Base-by-base conservation (phyloP, 352 stramenopile genomes). In the Phytophthora podocarpi region DNA sequence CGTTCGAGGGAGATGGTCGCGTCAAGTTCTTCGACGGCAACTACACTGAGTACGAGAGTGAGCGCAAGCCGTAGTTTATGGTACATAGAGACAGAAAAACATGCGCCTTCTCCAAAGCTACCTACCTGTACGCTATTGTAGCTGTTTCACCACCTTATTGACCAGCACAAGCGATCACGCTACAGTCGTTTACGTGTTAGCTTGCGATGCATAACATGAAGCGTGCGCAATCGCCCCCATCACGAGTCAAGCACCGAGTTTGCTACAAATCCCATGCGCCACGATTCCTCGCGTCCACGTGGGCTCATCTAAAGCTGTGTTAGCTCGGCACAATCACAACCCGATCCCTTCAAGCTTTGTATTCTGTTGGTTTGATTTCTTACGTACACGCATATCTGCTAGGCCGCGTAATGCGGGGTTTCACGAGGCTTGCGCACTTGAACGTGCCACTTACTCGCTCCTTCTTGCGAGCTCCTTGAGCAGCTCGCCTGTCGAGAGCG, bases 21-120 rank as follows among this genome's bases (percentile, higher is more conserved):
- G 87, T 92, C 23, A 59, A 70, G 35, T 96, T 93, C 77, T 96
- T 93, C 53, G 80, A 93, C 48, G 87, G 85, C 57, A 94, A 93
- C 76, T 96, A 93, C 74, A 86, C 80, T 16, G 87, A 95, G 65
- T 96, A 91, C 43, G 86, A 95, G 53, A 82, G 85, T 32, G 82
- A 91, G 34, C 82, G 80, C 59, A 87, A 87, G 59, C 35, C 55
- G 15, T 23, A 32, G 12, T 21, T 21, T 36, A 15, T n/a, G n/a
- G n/a, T n/a, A n/a, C n/a, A n/a, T n/a, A 39, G 8, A 18, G 7
- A 39, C 2, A 21, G 34, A 21, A 11, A 21, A 39, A 1, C n/a
- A n/a, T n/a, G n/a, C n/a, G n/a, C n/a, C n/a, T n/a, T n/a, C n/a
- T n/a, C n/a, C n/a, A n/a, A n/a, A n/a, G n/a, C n/a, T n/a, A n/a